Percentiles rank a stretch among this genome's conserved stretches.
Evolutionary conservation across 208 protist species (phyloP).

Genomic region (Wallacemonas sp.): DNA sequence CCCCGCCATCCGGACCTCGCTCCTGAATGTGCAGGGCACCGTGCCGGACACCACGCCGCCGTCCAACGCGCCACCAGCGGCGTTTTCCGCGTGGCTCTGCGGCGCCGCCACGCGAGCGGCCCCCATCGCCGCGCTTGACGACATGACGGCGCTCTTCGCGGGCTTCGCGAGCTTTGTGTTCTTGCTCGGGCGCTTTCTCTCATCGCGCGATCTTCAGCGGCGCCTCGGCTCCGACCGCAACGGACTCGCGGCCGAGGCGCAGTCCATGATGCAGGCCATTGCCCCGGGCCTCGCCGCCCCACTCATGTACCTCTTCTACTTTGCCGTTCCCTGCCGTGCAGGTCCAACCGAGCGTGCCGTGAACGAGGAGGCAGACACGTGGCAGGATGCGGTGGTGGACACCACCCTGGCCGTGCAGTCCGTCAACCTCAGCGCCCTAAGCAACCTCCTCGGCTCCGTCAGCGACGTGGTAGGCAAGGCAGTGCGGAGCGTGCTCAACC

Average conservation of each 20-base stretch:
- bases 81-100: neutral
- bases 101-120: neutral
- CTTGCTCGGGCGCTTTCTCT: constrained; percentile 5
- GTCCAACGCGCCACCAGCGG: no score
- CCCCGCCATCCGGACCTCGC: neutral
- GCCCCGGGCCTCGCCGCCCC: neutral
- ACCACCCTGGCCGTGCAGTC: constrained; percentile 11
- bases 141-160: constrained; percentile 14
- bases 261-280: constrained; percentile 12
- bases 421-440: constrained; percentile 1
- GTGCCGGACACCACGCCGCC: neutral
- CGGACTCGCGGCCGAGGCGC: neutral
- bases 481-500: neutral
- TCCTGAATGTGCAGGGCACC: neutral
- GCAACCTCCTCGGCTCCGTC: constrained; percentile 8
- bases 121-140: neutral
- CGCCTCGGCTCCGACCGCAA: neutral
- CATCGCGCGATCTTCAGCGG: constrained; percentile 10
- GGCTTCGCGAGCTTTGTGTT: constrained; percentile 7
- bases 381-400: neutral
- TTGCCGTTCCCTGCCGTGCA: neutral
- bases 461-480: constrained; percentile 1
- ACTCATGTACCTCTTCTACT: constrained; percentile 3
- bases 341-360: neutral
- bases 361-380: neutral